A percentile compares a stretch with the other conserved stretches of the same genome.
phyloP scores from a whole-genome alignment of 768 basidiomycete genomes.

The Lyophyllum shimeji region DNA sequence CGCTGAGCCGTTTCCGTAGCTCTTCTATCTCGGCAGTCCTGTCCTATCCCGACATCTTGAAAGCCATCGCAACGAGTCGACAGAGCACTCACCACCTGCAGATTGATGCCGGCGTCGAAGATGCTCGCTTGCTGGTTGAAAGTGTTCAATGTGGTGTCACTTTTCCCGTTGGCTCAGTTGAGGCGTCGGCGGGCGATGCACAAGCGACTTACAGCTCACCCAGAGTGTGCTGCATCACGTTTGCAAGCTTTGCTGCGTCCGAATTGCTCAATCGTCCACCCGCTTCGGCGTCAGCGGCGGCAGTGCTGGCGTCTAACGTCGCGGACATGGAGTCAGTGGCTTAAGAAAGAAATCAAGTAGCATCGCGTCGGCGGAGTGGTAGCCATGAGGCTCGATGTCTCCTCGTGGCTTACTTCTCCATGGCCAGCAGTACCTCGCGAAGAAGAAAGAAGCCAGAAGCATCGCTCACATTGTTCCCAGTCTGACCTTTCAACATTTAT shows the following conservation, averaged over 20 bases:
- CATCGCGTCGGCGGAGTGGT: neutral
- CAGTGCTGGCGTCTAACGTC: neutral
- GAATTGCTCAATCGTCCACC: neutral
- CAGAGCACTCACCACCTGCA: constrained; percentile 25
- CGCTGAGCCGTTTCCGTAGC: constrained; percentile 20
- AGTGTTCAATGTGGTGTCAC: constrained; percentile 26
- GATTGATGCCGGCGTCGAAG: constrained; percentile 24
- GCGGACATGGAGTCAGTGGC: constrained; percentile 5
- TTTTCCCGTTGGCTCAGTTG: constrained; percentile 15
- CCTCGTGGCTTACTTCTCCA: constrained; percentile 16
- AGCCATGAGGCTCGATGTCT: constrained; percentile 10
- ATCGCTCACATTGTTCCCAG: constrained; percentile 2
- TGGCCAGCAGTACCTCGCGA: neutral
- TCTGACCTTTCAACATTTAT: neutral
- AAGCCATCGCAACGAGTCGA: neutral
- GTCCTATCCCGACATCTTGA: constrained; percentile 4
- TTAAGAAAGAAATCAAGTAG: neutral
- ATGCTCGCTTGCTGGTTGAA: constrained; percentile 30
- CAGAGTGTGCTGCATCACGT: constrained; percentile 15
- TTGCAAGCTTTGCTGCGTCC: neutral
- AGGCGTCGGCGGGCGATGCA: neutral
- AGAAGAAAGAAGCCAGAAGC: neutral
- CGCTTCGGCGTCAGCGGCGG: neutral
- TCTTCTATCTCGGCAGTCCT: constrained; percentile 14
- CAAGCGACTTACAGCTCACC: constrained; percentile 17